A percentile compares a stretch with the other conserved stretches of the same genome.
Evolutionary conservation across 306 rosid species (phyloP).

Genomic region (Sindora glabra): DNA sequence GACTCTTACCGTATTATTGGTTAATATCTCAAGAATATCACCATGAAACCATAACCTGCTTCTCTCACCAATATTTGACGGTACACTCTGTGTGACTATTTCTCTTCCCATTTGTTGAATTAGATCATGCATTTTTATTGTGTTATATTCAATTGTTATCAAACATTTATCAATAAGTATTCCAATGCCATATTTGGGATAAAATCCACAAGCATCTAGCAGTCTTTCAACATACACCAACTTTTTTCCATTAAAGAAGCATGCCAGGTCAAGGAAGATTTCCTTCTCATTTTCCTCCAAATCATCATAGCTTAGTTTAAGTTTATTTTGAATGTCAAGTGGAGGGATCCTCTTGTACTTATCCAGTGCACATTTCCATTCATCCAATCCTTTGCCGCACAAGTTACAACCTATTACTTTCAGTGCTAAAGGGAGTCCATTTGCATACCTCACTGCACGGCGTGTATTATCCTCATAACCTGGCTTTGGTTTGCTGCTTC

Average conservation of each 20-base stretch:
- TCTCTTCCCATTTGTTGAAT: background rate
- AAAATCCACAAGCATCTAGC: background rate
- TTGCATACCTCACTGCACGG: background rate
- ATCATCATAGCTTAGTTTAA: constrained; percentile 5
- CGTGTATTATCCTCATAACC: background rate
- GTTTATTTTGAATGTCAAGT: background rate
- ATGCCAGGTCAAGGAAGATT: constrained; percentile 14
- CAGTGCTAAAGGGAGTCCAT: constrained; percentile 11
- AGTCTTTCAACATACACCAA: constrained; percentile 2
- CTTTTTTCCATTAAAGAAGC: constrained; percentile 6
- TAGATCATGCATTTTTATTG: background rate
- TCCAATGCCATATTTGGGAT: background rate
- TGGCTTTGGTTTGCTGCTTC: background rate
- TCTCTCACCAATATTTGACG: background rate
- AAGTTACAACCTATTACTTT: constrained; percentile 6
- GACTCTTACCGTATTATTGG: background rate
- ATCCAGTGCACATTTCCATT: background rate
- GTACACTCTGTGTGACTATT: background rate
- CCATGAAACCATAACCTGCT: background rate
- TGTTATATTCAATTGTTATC: background rate
- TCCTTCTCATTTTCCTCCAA: background rate
- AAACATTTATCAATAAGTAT: background rate
- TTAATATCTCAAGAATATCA: background rate
- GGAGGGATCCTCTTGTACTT: background rate
- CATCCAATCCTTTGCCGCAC: background rate